These are phyloP conservation scores for Coccomyxa sp. DNA, from an alignment of 139 green algal species.

Conservation along the genomic window DNA sequence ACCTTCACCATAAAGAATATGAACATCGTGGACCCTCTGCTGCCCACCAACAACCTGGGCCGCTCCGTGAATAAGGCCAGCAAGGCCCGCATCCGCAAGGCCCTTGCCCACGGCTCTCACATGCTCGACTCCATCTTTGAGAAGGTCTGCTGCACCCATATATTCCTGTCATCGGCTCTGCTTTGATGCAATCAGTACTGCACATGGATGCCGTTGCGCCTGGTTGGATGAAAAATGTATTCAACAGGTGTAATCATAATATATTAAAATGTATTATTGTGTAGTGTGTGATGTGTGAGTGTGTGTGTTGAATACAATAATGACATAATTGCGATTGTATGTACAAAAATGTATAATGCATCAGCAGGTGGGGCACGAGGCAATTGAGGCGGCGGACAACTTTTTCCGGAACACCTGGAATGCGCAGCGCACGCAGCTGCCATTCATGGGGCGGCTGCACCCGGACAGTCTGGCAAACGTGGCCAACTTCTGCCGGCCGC, in stretches of 20 bases:
- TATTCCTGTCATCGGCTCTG: too few species aligned
- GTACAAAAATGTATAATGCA: not conserved
- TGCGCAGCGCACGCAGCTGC: constrained; percentile 32
- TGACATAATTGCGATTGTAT: not conserved
- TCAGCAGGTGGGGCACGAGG: constrained; percentile 3
- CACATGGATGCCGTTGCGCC: too few species aligned
- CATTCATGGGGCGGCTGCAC: not conserved
- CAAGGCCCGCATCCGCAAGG: constrained; percentile 70
- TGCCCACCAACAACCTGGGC: constrained; percentile 94
- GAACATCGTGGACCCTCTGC: constrained; percentile 93
- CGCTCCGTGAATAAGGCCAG: constrained; percentile 77
- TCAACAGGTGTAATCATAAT: too few species aligned
- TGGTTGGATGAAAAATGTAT: too few species aligned
- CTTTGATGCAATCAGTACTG: too few species aligned
- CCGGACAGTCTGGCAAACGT: too few species aligned
- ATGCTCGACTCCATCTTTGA: constrained; percentile 40
- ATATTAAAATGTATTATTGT: too few species aligned
- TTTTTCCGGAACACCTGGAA: constrained; percentile 70
- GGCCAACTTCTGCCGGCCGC: too few species aligned
- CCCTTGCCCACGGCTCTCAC: constrained; percentile 58
- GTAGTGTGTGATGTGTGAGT: too few species aligned
- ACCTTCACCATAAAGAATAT: constrained; percentile 60
- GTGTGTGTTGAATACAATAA: too few species aligned
- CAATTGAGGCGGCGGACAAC: constrained; percentile 40
- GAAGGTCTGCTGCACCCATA: constrained; percentile 12